Evolutionary conservation across 768 basidiomycete genomes (phyloP).

Genomic region (Mycena leptocephala): DNA sequence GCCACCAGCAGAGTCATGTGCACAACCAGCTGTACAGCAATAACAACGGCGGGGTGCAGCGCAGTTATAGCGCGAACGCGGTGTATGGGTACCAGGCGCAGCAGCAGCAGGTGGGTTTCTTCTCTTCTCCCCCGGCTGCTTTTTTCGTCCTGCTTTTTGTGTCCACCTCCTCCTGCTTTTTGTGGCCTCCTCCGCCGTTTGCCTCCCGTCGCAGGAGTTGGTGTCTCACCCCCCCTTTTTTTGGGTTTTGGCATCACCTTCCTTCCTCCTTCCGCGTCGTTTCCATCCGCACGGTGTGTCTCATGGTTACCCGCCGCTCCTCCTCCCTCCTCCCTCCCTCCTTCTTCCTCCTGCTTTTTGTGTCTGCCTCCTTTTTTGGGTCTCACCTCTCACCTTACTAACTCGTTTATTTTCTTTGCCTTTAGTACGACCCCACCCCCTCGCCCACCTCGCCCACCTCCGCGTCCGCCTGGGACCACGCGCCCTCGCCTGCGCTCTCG

Average conservation of each 20-base stretch:
- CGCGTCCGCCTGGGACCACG: constrained; percentile 16
- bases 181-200: too few species aligned
- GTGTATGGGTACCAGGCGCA: constrained; percentile 18
- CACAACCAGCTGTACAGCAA: constrained; percentile 15
- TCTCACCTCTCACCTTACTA: neutral
- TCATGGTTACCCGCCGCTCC: neutral
- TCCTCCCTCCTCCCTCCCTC: neutral
- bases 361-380: too few species aligned
- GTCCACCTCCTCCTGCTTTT: too few species aligned
- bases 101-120: constrained; percentile 21
- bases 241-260: too few species aligned
- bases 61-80: constrained; percentile 26
- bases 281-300: too few species aligned
- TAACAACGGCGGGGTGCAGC: constrained; percentile 20
- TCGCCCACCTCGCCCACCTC: constrained; percentile 27
- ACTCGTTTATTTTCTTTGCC: neutral
- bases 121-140: neutral
- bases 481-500: neutral
- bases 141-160: too few species aligned
- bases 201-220: too few species aligned
- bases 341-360: neutral
- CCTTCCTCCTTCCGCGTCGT: too few species aligned
- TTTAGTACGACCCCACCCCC: constrained; percentile 25
- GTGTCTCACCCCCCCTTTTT: too few species aligned
- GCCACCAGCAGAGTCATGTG: neutral